Percentiles rank a stretch among this genome's conserved stretches.
These are phyloP conservation scores for Galerina marginata DNA, from an alignment of 768 basidiomycete species.

Conservation along the genomic window DNA sequence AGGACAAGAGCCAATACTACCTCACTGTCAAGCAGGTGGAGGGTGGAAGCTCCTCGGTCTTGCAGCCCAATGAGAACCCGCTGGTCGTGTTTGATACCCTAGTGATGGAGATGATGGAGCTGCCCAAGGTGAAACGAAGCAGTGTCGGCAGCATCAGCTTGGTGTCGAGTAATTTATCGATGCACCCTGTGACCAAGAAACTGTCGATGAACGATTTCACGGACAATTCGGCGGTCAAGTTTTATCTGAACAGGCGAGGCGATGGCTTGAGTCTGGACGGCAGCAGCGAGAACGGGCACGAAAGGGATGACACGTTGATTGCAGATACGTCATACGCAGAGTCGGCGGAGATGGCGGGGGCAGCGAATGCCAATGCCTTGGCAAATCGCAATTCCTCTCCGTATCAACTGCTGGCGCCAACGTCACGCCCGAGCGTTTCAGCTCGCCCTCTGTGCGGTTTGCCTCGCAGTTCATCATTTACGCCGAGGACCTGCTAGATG, in stretches of 20 bases:
- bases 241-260: constrained; percentile 82
- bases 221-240: constrained; percentile 96
- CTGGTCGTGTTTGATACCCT: constrained; percentile 89
- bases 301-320: constrained; percentile 49
- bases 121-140: constrained; percentile 90
- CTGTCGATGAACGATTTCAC: constrained; percentile 97
- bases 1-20: constrained; percentile 74
- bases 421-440: constrained; percentile 74
- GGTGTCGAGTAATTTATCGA: constrained; percentile 88
- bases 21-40: constrained; percentile 94
- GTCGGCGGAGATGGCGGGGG: constrained; percentile 25
- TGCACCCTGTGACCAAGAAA: constrained; percentile 95
- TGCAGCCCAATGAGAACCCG: constrained; percentile 77
- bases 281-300: constrained; percentile 44
- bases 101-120: constrained; percentile 77
- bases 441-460: constrained; percentile 84
- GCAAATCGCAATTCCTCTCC: constrained; percentile 44
- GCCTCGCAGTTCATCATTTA: constrained; percentile 87
- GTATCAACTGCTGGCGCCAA: constrained; percentile 45
- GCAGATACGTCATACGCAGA: constrained; percentile 39
- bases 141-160: constrained; percentile 94
- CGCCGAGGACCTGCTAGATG: constrained; percentile 90
- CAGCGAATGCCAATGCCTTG: constrained; percentile 16
- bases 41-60: constrained; percentile 79
- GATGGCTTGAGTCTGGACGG: constrained; percentile 31